Evolutionary conservation across 2,329 filamentous ascomycete genomes (phyloP).

Genomic region (Ceratocystis eucalypticola): DNA sequence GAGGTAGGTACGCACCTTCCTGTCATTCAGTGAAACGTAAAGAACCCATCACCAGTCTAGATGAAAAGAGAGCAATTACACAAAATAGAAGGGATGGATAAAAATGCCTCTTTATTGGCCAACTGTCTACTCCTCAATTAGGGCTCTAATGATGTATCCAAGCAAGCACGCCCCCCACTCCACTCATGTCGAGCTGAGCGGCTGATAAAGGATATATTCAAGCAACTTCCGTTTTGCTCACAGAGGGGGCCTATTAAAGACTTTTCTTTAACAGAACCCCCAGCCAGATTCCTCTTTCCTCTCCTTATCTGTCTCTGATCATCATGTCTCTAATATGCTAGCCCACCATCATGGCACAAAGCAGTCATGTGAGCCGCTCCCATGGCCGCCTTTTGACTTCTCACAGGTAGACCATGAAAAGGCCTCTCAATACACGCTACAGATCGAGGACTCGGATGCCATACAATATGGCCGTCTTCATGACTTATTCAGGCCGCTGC

Average conservation of each 20-base stretch:
- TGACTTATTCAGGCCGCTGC: slow-evolving; percentile 13
- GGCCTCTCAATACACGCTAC: not conserved
- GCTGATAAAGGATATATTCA: no score
- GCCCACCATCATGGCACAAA: not conserved
- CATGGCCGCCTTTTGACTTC: not conserved
- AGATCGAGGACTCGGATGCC: slow-evolving; percentile 19
- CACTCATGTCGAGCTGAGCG: not conserved
- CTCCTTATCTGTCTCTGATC: not conserved
- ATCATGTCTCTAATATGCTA: not conserved
- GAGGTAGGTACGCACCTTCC: not conserved
- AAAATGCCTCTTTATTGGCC: not conserved
- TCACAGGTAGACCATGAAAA: not conserved
- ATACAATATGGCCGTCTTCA: slow-evolving; percentile 20
- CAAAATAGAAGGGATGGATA: not conserved
- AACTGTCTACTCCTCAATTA: not conserved
- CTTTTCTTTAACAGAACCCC: not conserved
- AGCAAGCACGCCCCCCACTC: not conserved
- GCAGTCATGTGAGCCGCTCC: not conserved
- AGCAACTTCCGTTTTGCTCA: not conserved
- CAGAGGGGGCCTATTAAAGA: not conserved
- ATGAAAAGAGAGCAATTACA: not conserved
- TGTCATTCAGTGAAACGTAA: not conserved
- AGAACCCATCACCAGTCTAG: not conserved
- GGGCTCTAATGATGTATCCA: not conserved
- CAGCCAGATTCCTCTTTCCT: no score